phyloP scores from a whole-genome alignment of 1,284 basidiomycete species.

The Ustilago bromivora region DNA sequence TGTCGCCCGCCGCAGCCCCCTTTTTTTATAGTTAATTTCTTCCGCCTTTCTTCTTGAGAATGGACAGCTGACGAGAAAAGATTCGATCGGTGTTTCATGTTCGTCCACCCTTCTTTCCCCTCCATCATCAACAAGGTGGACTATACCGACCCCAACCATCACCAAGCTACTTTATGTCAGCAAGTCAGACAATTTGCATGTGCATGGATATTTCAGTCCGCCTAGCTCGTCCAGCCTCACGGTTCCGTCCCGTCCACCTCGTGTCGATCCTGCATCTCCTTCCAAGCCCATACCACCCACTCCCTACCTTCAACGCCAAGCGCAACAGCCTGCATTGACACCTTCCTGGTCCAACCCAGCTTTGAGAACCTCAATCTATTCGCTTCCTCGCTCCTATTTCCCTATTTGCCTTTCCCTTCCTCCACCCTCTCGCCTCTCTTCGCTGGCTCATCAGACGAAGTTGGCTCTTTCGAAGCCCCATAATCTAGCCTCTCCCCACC shows the following conservation, averaged over 20 bases:
- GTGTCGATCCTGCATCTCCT: neutral
- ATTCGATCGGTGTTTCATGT: neutral
- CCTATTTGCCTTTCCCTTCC: neutral
- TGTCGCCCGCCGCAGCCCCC: constrained; percentile 6
- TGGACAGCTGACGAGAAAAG: neutral
- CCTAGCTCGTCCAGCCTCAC: neutral
- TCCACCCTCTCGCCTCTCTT: constrained; percentile 1
- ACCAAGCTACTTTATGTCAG: neutral
- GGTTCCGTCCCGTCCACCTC: neutral
- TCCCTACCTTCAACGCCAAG: neutral
- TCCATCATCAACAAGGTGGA: constrained; percentile 7
- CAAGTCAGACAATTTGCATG: neutral
- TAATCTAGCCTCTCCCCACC: constrained; percentile 38
- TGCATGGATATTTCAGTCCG: neutral
- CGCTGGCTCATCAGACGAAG: neutral
- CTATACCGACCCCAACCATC: neutral
- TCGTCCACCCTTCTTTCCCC: neutral
- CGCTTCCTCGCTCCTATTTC: neutral
- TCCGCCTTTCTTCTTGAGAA: constrained; percentile 15
- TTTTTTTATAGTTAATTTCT: neutral
- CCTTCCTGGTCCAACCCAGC: neutral
- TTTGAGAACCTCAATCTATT: neutral
- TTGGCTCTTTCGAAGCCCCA: constrained; percentile 57
- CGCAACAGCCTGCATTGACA: neutral
- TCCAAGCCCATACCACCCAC: neutral